Base-by-base conservation (phyloP, 2,329 filamentous ascomycete genomes). In the Macrophomina pseudophaseolina region DNA sequence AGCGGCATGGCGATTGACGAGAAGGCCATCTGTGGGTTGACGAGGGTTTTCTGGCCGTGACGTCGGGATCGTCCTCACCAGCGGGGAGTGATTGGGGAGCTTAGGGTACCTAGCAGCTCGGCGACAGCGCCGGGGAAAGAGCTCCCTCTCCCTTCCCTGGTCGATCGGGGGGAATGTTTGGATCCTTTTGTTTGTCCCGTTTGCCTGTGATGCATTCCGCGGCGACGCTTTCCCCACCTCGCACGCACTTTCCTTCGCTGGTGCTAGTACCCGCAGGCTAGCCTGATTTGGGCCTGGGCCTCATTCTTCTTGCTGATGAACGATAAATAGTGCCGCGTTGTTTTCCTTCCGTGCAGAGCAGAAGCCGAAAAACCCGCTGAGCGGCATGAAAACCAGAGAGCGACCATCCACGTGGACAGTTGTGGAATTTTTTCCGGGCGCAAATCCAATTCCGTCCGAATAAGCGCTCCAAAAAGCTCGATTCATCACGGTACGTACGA, bases 121-220 rank as follows among this genome's bases (percentile, higher is more conserved):
- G 35, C 7, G 35, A 38, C 6, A 7, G 23, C 23, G 18, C 16
- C 6, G 53, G 38, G 23, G 38, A n/a, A 35, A 35, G 32, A 60
- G 56, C 28, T 42, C 44, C 40, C 56, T 60, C 33, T 28, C 32
- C 35, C 8, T 40, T 38, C 18, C n/a, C 32, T 40, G 38, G 38
- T 32, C 33, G 52, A 23, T 53, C 49, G 33, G 52, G 32, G 16
- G 12, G 33, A 35, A 33, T 54, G 52, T 54, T 54, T 54, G 52
- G 16, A 38, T 54, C 35, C 52, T 54, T 23, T 58, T 42, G 53
- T 58, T 58, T 58, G 53, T 58, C 23, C 30, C 35, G 53, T 58
- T 58, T 58, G 53, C 35, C 11, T 35, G 52, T 52, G 32, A n/a
- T 33, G 52, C 53, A 58, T 58, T 58, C 53, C 53, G 38, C 18